A percentile compares a stretch with the other conserved stretches of the same genome.
Evolutionary conservation across 2,329 filamentous ascomycete genomes (phyloP).

Genomic region (Fulvia fulva): DNA sequence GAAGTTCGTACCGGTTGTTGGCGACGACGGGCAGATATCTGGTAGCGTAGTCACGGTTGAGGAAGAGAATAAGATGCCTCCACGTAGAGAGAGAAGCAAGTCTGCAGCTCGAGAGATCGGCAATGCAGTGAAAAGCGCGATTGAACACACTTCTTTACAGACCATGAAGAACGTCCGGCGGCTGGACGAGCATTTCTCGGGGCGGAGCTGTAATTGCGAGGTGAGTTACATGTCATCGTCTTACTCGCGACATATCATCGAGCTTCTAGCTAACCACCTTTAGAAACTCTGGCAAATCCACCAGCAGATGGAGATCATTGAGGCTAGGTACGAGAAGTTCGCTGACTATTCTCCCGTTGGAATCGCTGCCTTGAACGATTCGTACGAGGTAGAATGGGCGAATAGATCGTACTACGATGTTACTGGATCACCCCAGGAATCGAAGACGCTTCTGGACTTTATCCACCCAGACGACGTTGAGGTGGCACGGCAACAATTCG

Average conservation of each 20-base stretch:
- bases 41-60: conserved; percentile 17
- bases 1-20: conserved; percentile 19
- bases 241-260: not conserved
- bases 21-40: conserved; percentile 12
- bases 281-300: conserved; percentile 13
- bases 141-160: conserved; percentile 14
- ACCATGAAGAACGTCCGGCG: conserved; percentile 13
- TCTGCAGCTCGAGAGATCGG: conserved; percentile 15
- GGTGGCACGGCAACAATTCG: conserved; percentile 10
- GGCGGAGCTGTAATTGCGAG: conserved; percentile 16
- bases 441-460: conserved; percentile 13
- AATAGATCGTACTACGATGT: conserved; percentile 20
- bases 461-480: conserved; percentile 18
- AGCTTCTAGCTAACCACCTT: not conserved
- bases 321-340: conserved; percentile 18
- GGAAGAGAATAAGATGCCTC: conserved; percentile 15
- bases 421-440: conserved; percentile 9
- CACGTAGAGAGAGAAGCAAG: conserved; percentile 16
- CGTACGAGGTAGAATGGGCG: conserved; percentile 18
- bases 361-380: conserved; percentile 9
- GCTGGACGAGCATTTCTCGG: conserved; percentile 17
- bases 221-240: not conserved
- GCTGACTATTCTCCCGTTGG: conserved; percentile 19
- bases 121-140: conserved; percentile 12
- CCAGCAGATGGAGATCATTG: conserved; percentile 12